phyloP scores from a whole-genome alignment of 2,329 filamentous ascomycete species.

The Myrmaecium sp. region DNA sequence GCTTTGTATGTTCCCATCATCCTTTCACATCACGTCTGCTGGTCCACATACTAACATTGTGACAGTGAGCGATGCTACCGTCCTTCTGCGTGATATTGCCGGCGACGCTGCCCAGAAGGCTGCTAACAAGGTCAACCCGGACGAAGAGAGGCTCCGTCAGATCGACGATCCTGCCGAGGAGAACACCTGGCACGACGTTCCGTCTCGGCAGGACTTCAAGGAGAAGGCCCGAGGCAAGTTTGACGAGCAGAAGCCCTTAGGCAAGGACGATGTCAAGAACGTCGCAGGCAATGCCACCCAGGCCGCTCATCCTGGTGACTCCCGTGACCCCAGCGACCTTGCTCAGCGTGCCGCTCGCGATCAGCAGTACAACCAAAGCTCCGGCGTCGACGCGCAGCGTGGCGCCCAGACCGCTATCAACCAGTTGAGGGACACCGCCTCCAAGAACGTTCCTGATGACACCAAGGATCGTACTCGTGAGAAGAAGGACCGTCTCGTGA shows the following conservation, averaged over 20 bases:
- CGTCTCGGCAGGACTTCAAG: constrained; percentile 53
- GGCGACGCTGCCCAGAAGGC: constrained; percentile 75
- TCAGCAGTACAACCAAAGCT: constrained; percentile 27
- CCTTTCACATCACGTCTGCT: not conserved
- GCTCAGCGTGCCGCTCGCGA: constrained; percentile 35
- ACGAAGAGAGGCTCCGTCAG: constrained; percentile 56
- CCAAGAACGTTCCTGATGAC: constrained; percentile 50
- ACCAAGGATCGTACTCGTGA: constrained; percentile 23
- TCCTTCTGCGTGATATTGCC: constrained; percentile 77
- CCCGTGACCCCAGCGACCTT: constrained; percentile 36
- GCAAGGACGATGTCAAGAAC: constrained; percentile 42
- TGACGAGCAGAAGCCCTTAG: constrained; percentile 38
- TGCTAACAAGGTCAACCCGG: constrained; percentile 58
- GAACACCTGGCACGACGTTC: constrained; percentile 84
- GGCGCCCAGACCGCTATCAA: constrained; percentile 29
- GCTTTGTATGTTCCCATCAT: constrained; percentile 42
- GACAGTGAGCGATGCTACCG: constrained; percentile 56
- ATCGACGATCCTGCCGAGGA: constrained; percentile 76
- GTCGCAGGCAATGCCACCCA: constrained; percentile 40
- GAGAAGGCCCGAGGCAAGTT: constrained; percentile 45
- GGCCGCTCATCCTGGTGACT: constrained; percentile 37
- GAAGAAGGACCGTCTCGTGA: constrained; percentile 36
- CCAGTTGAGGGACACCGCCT: constrained; percentile 37
- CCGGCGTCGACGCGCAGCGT: constrained; percentile 36
- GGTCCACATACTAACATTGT: constrained; percentile 7